Evolutionary conservation across 495 filamentous ascomycete genomes (phyloP), one percentile per base, ranked within the genome.

Genomic region (Xylaria telfairii): DNA sequence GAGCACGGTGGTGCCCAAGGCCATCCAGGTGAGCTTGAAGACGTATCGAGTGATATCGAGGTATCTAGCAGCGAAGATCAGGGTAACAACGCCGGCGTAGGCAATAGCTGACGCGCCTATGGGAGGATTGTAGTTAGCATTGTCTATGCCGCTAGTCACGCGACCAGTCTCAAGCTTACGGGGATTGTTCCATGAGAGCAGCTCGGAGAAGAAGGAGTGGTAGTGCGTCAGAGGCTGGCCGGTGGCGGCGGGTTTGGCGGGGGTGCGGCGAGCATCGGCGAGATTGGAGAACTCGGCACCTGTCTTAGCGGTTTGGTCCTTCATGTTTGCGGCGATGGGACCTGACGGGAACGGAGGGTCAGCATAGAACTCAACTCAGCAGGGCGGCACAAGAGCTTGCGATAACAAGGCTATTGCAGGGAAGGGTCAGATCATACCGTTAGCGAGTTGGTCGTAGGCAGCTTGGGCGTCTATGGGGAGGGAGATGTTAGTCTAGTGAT

Each of bases 161-260:
- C 32, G 62, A 68, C 30, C 62, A 74, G 73, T 72, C 26, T 21
- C 42, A 41, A 67, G 74, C 79, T 73, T 80, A 86, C 82, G 77
- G 70, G 83, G 86, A 75, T 88, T 84, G 75, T 87, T 83, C 87
- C 87, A 89, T 64, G 87, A 89, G 65, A 99, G 81, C 65, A 99
- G 87, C 80, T 92, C 93, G 76, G 93, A 93, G 85, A 98, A 95
- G 83, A 98, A 89, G 42, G 94, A 97, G 83, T 98, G 96, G 82
- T 98, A 99, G 82, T 95, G 92, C 60, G 94, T 98, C 83, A 98
- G 82, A 32, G 91, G 91, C 79, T 98, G 95, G 74, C 93, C 94
- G 76, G 90, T 96, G 72, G 89, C 90, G 74, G 93, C 89, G 46
- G 87, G 87, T 69, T 90, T 84, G 42, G 87, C 81, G 51, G 93